Conservation (phyloP, 257 asterid species). For the Solanum pinnatisectum region DNA sequence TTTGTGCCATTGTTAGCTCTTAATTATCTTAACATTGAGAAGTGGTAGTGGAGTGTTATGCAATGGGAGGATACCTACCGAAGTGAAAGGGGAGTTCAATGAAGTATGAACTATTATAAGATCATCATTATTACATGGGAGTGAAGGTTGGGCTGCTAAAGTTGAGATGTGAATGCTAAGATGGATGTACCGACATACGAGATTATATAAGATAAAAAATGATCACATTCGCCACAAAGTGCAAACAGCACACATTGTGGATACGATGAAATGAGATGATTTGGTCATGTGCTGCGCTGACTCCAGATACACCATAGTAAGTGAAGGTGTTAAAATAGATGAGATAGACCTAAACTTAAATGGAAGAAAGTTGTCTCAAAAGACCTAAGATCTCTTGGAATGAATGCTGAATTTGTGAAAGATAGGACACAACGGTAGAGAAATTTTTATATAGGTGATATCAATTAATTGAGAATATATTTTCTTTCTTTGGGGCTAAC, state of each 20-base stretch:
- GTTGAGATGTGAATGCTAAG: not conserved
- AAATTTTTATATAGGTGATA: not conserved
- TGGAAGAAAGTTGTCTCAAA: not conserved
- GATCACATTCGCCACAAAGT: not conserved
- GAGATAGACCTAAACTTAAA: not conserved
- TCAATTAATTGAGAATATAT: not conserved
- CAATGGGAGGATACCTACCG: not conserved
- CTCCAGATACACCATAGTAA: not conserved
- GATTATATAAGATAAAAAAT: not conserved
- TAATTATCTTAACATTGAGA: not conserved
- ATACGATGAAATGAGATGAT: not conserved
- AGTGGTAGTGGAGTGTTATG: not conserved
- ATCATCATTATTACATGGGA: not conserved
- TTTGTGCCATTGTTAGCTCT: not conserved
- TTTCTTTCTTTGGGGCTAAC: not conserved
- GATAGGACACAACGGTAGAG: not conserved
- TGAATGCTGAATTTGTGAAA: not conserved
- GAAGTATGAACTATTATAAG: no score
- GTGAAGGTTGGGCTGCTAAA: not conserved
- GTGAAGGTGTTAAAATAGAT: not conserved
- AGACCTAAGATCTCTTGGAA: not conserved
- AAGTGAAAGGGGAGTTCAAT: no score
- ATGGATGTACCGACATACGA: not conserved
- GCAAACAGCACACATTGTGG: not conserved
- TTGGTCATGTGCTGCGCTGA: not conserved